Base-by-base conservation (phyloP, 805 yeast genomes). In the Nakazawaea holstii region DNA sequence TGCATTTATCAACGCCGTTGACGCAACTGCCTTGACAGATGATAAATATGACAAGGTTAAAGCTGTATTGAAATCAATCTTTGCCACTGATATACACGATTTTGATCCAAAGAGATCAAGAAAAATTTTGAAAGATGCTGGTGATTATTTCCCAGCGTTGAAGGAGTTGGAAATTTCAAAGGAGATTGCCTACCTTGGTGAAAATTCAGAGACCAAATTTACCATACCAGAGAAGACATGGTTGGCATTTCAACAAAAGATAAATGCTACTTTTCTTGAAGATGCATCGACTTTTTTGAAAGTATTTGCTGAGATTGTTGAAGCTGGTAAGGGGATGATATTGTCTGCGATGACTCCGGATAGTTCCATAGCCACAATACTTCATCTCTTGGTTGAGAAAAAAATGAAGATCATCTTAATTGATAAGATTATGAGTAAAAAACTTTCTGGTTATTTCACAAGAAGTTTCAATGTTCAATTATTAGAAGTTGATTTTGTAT, bases 391-490 rank as follows among this genome's bases (percentile, higher is more conserved):
- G 14, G 74, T 81, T 2, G 60, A 66, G 6, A 57, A 63, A 4
- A 59, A 62, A 13, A 52, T 82, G 4, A 59, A 64, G 8, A 52
- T 83, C 3, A 71, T 72, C 4, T 70, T 84, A 39, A 71, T 86
- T 20, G 87, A 86, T 54, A 74, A 75, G 45, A 64, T 73, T 8
- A 71, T 77, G 49, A 71, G 67, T 13, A 62, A 63, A 17, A 60
- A 74, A n/a, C 70, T 77, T 44, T 70, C 73, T 32, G 83, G 87
- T 10, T 91, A 90, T 59, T 84, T 84, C 35, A 85, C 96, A 1
- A 74, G 96, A 52, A 69, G 79, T 15, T 76, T 87, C 36, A 95
- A 87, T 51, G 78, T 83, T 53, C 79, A 73, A 37, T 82, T 72
- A 60, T 73, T 77, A 42, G 88, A 76, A 56, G 84, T 81, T 59